These are phyloP conservation scores for Atkinsonella texensis DNA, from an alignment of 2,329 filamentous ascomycete genomes.

Conservation along the genomic window DNA sequence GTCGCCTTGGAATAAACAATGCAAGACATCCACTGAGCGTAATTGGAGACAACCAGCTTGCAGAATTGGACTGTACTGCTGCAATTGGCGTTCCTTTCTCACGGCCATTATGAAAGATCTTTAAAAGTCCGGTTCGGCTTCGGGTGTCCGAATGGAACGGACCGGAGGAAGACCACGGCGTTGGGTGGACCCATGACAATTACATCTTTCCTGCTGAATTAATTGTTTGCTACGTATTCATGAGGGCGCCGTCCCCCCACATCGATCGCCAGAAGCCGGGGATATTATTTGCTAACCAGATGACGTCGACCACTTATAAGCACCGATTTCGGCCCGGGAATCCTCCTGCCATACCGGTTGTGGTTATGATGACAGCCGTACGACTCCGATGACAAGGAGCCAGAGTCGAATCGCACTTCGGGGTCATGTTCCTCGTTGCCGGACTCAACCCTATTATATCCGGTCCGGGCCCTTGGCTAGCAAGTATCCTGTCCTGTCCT, in stretches of 20 bases:
- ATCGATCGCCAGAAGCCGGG: no score
- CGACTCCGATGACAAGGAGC: background rate
- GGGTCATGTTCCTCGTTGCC: background rate
- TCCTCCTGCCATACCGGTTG: background rate
- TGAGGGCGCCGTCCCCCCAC: background rate
- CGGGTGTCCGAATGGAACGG: background rate
- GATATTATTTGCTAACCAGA: background rate
- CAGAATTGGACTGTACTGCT: no score
- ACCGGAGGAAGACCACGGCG: slow-evolving; percentile 18
- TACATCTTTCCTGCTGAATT: no score
- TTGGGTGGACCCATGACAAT: background rate
- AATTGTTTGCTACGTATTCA: background rate
- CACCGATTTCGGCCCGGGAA: background rate
- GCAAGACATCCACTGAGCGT: no score
- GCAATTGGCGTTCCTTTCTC: no score
- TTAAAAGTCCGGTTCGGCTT: background rate
- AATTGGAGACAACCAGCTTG: no score
- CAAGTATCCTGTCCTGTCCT: background rate
- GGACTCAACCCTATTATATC: background rate
- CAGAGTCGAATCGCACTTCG: no score
- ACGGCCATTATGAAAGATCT: background rate
- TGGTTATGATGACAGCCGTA: background rate
- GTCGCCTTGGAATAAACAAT: no score
- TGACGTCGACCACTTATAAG: background rate
- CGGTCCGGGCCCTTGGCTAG: no score